Percentiles rank a stretch among this genome's conserved stretches.
phyloP scores from a whole-genome alignment of 345 rosid genomes.

The Trapa bicornis region DNA sequence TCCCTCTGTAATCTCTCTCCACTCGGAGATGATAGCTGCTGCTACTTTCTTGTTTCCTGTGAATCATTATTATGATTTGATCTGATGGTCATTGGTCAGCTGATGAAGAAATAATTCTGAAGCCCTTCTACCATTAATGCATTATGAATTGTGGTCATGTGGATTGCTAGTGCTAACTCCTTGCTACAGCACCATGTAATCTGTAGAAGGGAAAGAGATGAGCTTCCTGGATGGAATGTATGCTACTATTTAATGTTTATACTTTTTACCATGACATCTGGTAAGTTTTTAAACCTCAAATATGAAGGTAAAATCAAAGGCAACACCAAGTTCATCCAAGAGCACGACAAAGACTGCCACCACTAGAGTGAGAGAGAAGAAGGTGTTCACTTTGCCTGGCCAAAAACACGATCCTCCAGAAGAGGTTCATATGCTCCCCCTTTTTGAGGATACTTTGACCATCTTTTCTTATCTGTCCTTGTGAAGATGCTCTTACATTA shows the following conservation, averaged over 20 bases:
- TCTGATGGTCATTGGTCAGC: background rate
- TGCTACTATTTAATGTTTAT: background rate
- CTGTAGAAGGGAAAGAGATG: background rate
- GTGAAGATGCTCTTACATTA: background rate
- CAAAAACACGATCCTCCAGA: slow-evolving; percentile 83
- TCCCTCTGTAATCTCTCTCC: background rate
- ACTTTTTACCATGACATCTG: background rate
- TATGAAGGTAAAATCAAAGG: slow-evolving; percentile 51
- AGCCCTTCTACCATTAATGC: background rate
- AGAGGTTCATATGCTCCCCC: slow-evolving; percentile 40
- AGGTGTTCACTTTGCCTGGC: slow-evolving; percentile 69
- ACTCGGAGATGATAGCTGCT: background rate
- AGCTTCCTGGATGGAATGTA: background rate
- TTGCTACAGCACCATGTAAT: background rate
- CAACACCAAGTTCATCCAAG: slow-evolving; percentile 35
- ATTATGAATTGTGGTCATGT: background rate
- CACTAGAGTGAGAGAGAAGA: slow-evolving; percentile 68
- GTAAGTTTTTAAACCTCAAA: background rate
- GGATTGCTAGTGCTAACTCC: background rate
- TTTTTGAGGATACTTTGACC: background rate
- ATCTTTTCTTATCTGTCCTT: background rate
- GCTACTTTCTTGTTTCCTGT: background rate
- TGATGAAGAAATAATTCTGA: background rate
- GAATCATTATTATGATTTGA: background rate
- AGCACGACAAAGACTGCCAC: slow-evolving; percentile 29